phyloP scores from a whole-genome alignment of 768 basidiomycete genomes.

The Lyophyllum shimeji region DNA sequence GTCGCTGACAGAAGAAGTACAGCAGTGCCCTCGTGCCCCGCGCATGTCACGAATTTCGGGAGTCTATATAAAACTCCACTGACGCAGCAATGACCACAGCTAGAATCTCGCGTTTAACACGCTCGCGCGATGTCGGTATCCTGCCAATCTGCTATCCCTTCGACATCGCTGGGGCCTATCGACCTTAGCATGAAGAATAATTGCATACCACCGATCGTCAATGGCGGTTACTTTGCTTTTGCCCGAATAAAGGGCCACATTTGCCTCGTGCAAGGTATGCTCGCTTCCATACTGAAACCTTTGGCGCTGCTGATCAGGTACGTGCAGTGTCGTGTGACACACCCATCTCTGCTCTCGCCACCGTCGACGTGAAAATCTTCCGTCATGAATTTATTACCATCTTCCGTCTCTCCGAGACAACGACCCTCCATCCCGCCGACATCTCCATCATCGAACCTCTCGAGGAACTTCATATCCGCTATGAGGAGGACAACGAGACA shows the following conservation, averaged over 20 bases:
- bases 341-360: constrained; percentile 42
- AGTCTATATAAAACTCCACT: constrained; percentile 35
- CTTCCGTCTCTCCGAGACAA: constrained; percentile 50
- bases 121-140: constrained; percentile 12
- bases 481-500: constrained; percentile 59
- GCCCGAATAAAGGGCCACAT: constrained; percentile 55
- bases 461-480: constrained; percentile 44
- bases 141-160: constrained; percentile 5
- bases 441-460: constrained; percentile 54
- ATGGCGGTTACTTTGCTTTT: constrained; percentile 50
- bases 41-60: constrained; percentile 32
- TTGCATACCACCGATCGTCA: constrained; percentile 33
- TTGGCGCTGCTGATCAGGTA: background rate
- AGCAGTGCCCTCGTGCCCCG: constrained; percentile 35
- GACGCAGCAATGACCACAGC: constrained; percentile 24
- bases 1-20: constrained; percentile 16
- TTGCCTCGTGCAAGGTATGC: constrained; percentile 68
- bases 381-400: constrained; percentile 65
- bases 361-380: constrained; percentile 54
- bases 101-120: constrained; percentile 25
- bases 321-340: constrained; percentile 35
- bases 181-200: constrained; percentile 2
- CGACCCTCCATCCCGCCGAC: constrained; percentile 47
- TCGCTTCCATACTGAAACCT: background rate
- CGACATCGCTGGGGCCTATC: background rate